These are phyloP conservation scores for Skeletonema grethae DNA, from an alignment of 108 stramenopile species.

Conservation along the genomic window DNA sequence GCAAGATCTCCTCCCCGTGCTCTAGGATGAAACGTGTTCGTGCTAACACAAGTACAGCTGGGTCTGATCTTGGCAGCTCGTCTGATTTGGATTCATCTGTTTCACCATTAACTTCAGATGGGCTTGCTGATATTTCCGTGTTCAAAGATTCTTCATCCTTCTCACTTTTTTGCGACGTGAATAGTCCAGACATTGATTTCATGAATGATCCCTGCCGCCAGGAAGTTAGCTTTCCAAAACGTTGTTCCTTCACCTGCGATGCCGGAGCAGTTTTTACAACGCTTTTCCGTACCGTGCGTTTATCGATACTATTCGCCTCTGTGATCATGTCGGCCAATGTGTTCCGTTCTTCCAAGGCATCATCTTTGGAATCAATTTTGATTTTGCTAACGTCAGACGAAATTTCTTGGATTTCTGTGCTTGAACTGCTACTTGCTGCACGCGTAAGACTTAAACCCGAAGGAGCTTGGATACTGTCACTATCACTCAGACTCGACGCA, in stretches of 20 bases:
- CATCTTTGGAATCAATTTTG: constrained; percentile 2
- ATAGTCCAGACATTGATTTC: constrained; percentile 37
- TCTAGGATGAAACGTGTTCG: constrained; percentile 56
- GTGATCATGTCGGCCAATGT: constrained; percentile 40
- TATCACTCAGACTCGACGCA: not conserved
- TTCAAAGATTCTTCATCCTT: constrained; percentile 7
- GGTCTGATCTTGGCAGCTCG: constrained; percentile 53
- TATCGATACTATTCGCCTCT: constrained; percentile 42
- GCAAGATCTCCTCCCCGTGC: constrained; percentile 48
- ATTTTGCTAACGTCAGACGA: not conserved
- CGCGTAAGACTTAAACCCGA: not conserved
- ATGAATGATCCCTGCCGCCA: constrained; percentile 32
- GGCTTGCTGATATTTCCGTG: not conserved
- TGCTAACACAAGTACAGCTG: constrained; percentile 46
- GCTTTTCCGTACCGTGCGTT: constrained; percentile 9
- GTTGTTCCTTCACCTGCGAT: constrained; percentile 9
- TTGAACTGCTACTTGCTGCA: not conserved
- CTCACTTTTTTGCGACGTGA: constrained; percentile 22
- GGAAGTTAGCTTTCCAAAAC: not conserved
- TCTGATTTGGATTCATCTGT: not conserved
- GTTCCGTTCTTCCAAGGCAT: constrained; percentile 16
- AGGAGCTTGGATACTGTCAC: not conserved
- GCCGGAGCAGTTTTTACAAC: constrained; percentile 6
- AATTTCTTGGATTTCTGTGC: not conserved
- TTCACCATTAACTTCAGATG: not conserved